Percentiles rank a stretch among this genome's conserved stretches.
Conservation (phyloP, 805 yeast species). For the Kurtzmaniella cleridarum region DNA sequence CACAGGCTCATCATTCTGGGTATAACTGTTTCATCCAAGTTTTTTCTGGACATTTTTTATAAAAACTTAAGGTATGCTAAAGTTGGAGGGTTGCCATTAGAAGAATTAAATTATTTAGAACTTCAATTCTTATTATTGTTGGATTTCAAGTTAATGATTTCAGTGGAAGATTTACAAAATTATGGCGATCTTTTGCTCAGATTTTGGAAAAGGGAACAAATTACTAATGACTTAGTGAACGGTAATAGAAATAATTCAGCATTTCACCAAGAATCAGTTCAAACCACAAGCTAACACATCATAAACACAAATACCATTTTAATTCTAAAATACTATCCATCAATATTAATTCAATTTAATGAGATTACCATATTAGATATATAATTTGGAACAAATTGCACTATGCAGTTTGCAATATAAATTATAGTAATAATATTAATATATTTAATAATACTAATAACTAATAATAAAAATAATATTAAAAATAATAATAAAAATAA, state of each 20-base stretch:
- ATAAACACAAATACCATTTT: constrained; percentile 2
- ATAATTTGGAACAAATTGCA: too few species aligned
- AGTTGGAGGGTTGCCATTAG: constrained; percentile 91
- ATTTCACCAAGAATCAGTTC: too few species aligned
- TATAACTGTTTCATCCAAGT: constrained; percentile 91
- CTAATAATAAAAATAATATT: too few species aligned
- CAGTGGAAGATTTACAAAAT: constrained; percentile 83
- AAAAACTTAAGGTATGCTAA: constrained; percentile 92
- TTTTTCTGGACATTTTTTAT: constrained; percentile 90
- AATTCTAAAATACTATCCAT: neutral
- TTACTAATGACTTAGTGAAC: constrained; percentile 33
- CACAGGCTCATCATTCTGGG: constrained; percentile 93
- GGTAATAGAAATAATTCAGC: constrained; percentile 6
- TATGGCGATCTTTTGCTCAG: constrained; percentile 82
- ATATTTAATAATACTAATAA: too few species aligned
- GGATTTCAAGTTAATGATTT: constrained; percentile 83
- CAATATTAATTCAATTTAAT: too few species aligned
- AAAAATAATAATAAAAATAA: too few species aligned
- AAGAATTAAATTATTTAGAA: constrained; percentile 88
- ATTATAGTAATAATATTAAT: too few species aligned
- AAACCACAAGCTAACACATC: neutral
- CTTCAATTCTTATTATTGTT: constrained; percentile 78
- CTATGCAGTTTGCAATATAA: too few species aligned
- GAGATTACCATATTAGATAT: too few species aligned
- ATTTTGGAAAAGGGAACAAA: constrained; percentile 75